Evolutionary conservation across 805 yeast genomes (phyloP).

Genomic region (Candida manassasensis): DNA sequence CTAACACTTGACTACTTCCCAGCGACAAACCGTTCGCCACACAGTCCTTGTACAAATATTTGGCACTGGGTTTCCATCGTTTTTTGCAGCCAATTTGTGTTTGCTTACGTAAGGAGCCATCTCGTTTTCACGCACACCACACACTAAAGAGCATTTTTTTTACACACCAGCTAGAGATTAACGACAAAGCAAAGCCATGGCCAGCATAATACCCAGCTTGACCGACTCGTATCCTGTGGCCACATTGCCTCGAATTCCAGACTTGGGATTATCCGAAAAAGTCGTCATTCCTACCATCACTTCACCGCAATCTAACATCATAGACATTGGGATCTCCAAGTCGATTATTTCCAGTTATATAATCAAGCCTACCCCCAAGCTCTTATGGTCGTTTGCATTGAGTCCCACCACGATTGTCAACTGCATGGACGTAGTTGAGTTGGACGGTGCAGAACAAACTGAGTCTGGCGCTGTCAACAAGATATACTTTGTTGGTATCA

Average conservation of each 20-base stretch:
- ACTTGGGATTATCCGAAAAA: slow-evolving; percentile 19
- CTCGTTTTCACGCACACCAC: neutral
- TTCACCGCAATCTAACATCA: slow-evolving; percentile 23
- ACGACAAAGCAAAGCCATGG: neutral
- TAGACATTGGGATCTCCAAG: slow-evolving; percentile 52
- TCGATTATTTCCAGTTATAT: slow-evolving; percentile 49
- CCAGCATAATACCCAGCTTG: slow-evolving; percentile 12
- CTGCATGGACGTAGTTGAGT: slow-evolving; percentile 30
- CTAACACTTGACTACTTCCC: too few relatives aligned
- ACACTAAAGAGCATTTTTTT: too few relatives aligned
- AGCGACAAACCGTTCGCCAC: too few relatives aligned
- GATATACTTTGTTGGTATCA: slow-evolving; percentile 35
- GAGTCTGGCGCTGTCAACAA: slow-evolving; percentile 6
- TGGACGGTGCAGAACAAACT: slow-evolving; percentile 2
- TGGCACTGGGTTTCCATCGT: neutral
- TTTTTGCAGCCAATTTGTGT: neutral
- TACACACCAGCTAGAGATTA: neutral
- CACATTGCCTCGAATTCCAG: slow-evolving; percentile 31
- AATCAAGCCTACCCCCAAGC: slow-evolving; percentile 53
- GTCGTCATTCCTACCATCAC: slow-evolving; percentile 19
- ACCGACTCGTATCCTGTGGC: slow-evolving; percentile 28
- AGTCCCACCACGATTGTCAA: slow-evolving; percentile 44
- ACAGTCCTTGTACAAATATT: too few relatives aligned
- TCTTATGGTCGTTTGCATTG: slow-evolving; percentile 51
- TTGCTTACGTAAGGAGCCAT: slow-evolving; percentile 1